Percentiles rank a stretch among this genome's conserved stretches.
Evolutionary conservation across 495 filamentous ascomycete genomes (phyloP).

Genomic region (Aspergillus nanangensis): DNA sequence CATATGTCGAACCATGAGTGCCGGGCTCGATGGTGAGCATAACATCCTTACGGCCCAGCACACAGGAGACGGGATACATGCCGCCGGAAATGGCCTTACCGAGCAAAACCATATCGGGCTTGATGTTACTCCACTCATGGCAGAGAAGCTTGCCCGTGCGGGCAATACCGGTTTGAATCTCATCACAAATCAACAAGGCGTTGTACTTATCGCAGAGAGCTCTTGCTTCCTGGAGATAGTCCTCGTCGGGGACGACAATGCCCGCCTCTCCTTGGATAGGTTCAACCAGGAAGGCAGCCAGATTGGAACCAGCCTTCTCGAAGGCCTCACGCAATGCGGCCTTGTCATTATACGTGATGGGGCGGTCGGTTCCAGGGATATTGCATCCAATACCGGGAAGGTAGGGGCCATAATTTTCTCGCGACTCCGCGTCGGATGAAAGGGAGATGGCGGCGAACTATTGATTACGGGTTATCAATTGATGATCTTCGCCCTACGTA

Average conservation of each 20-base stretch:
- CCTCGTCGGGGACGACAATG: constrained; percentile 89
- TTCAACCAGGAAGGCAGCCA: constrained; percentile 92
- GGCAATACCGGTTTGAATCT: constrained; percentile 98
- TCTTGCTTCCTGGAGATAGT: constrained; percentile 78
- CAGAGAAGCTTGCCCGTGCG: constrained; percentile 91
- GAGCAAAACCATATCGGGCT: constrained; percentile 89
- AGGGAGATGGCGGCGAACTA: constrained; percentile 94
- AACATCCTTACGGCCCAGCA: constrained; percentile 82
- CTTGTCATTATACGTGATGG: constrained; percentile 82
- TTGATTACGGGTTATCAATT: too few species aligned
- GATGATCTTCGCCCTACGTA: too few species aligned
- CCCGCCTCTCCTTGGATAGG: constrained; percentile 98
- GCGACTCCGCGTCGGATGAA: constrained; percentile 90
- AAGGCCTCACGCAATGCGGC: constrained; percentile 75
- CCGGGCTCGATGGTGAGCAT: constrained; percentile 98
- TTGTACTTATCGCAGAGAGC: constrained; percentile 91
- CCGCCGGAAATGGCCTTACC: constrained; percentile 97
- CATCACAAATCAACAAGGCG: constrained; percentile 91
- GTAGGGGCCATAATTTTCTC: constrained; percentile 95
- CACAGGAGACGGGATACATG: constrained; percentile 97
- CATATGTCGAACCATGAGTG: constrained; percentile 95
- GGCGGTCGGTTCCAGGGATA: constrained; percentile 70
- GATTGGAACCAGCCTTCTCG: constrained; percentile 73
- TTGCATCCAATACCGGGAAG: constrained; percentile 80
- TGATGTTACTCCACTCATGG: constrained; percentile 90